Percentiles rank a stretch among this genome's conserved stretches.
Evolutionary conservation across 805 yeast genomes (phyloP).

Genomic region (Cyberlindnera euphorbiae): DNA sequence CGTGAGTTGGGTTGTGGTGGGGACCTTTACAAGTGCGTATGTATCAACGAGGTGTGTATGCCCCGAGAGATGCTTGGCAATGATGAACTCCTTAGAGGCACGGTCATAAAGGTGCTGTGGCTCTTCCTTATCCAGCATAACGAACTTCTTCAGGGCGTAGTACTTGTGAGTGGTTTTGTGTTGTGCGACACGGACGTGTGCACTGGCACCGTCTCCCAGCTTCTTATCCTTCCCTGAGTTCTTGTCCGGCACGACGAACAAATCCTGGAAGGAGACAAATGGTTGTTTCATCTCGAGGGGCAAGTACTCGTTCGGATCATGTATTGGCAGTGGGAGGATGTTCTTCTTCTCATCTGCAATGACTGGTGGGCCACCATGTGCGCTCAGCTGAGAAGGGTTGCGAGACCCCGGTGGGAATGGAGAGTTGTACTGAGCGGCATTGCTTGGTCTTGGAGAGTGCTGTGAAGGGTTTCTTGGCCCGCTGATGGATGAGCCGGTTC

Average conservation of each 20-base stretch:
- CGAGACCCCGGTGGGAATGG: constrained; percentile 19
- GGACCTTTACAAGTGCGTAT: constrained; percentile 50
- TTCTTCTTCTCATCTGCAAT: constrained; percentile 38
- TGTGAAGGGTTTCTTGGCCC: constrained; percentile 9
- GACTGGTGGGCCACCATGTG: constrained; percentile 3
- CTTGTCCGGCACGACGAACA: constrained; percentile 42
- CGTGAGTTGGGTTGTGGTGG: constrained; percentile 46
- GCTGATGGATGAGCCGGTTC: constrained; percentile 6
- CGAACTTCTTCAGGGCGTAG: constrained; percentile 64
- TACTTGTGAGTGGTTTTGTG: constrained; percentile 34
- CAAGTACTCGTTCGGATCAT: constrained; percentile 58
- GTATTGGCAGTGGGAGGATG: constrained; percentile 55
- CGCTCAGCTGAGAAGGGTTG: constrained; percentile 26
- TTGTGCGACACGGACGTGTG: constrained; percentile 52
- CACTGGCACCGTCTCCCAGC: constrained; percentile 71
- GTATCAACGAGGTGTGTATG: constrained; percentile 60
- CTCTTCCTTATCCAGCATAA: constrained; percentile 53
- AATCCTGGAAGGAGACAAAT: constrained; percentile 46
- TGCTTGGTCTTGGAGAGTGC: constrained; percentile 3
- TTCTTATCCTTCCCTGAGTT: constrained; percentile 36
- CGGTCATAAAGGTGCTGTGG: constrained; percentile 62
- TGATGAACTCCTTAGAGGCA: constrained; percentile 58
- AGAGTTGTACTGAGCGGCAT: not conserved
- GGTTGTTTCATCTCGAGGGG: constrained; percentile 50
- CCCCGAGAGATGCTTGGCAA: constrained; percentile 49